Evolutionary conservation across 371 early-diverging fungal species (phyloP), one percentile per base, ranked within the genome.

Genomic region (Syncephalastrum contaminatum): DNA sequence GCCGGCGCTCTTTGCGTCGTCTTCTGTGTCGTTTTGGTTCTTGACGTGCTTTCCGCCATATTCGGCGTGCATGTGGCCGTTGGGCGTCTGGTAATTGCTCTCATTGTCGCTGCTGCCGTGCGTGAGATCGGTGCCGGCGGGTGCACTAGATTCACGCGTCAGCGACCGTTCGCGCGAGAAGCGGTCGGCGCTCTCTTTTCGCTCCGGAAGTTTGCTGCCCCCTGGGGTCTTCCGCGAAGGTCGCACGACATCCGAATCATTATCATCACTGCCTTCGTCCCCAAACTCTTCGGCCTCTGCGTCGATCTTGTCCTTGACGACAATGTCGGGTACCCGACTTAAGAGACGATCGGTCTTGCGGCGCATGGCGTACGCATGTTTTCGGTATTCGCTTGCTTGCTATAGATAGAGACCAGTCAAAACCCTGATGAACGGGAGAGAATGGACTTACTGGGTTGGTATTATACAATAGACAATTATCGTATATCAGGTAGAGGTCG

Each of bases 381-480:
- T 86, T 51, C 96, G 85, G 59, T 88, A 96, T 49, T 88, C 86
- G 63, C 85, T 88, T 21, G 85, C 76, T 50, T 52, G 48, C 14
- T 41, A 19, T 30, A 57, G 8, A 40, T 40, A 1, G 20, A 45
- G 36, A 30, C 19, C 43, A 18, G 18, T 36, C 13, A 21, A 56
- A 22, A 6, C 7, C 12, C 41, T 3, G 15, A 30, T 0, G 49
- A 1, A 48, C 13, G 24, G 19, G 10, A 12, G 49, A 48, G 4
- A 53, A 43, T 56, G n/a, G 39, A 59, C 71, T 59, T 59, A 77
- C 81, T 19, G 88, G 88, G 27, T 81, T 73, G 12, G 86, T 80
- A 61, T 96, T 96, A 75, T 91, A 96, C 1, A 67, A 59, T 30
- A 92, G 67, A 64, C 95, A 94, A 62, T 96, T 96, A 15, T 77